Evolutionary conservation across 257 asterid genomes (phyloP).

Genomic region (Henckelia pumila): DNA sequence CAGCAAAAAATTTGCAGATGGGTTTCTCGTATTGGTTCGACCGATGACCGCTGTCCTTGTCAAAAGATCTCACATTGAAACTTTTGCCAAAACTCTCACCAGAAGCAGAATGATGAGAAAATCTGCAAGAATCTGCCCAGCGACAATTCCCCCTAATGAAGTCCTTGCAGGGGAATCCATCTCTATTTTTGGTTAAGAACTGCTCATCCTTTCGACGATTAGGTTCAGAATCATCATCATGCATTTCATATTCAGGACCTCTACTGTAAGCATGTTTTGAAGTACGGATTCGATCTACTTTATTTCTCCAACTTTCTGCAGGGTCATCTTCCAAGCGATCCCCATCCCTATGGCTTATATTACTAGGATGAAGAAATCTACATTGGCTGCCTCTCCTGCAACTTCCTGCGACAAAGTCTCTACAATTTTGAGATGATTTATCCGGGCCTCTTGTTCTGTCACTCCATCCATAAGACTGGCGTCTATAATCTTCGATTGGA

Average conservation of each 20-base stretch:
- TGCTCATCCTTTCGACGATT: conserved; percentile 48
- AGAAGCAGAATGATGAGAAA: conserved; percentile 57
- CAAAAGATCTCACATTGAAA: conserved; percentile 39
- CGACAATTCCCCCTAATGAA: conserved; percentile 62
- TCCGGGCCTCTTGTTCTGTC: conserved; percentile 53
- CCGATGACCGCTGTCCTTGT: conserved; percentile 37
- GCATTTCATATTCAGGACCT: conserved; percentile 42
- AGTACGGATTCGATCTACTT: conserved; percentile 39
- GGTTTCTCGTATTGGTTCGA: conserved; percentile 39
- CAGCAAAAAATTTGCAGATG: conserved; percentile 62
- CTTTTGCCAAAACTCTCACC: conserved; percentile 42
- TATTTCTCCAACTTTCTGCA: conserved; percentile 45
- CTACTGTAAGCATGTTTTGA: conserved; percentile 40
- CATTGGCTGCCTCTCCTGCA: conserved; percentile 83
- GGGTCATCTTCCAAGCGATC: conserved; percentile 37
- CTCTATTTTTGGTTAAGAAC: conserved; percentile 46
- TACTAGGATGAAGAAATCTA: conserved; percentile 60
- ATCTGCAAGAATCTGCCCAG: conserved; percentile 80
- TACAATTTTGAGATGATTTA: conserved; percentile 58
- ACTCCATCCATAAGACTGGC: conserved; percentile 52
- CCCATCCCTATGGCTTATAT: conserved; percentile 31
- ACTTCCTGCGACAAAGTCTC: conserved; percentile 56
- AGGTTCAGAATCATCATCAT: conserved; percentile 40
- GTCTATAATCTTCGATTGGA: conserved; percentile 48
- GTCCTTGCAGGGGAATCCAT: conserved; percentile 54